Percentiles rank a stretch among this genome's conserved stretches.
phyloP scores from a whole-genome alignment of 805 yeast genomes.

The Candida qinlingensis region DNA sequence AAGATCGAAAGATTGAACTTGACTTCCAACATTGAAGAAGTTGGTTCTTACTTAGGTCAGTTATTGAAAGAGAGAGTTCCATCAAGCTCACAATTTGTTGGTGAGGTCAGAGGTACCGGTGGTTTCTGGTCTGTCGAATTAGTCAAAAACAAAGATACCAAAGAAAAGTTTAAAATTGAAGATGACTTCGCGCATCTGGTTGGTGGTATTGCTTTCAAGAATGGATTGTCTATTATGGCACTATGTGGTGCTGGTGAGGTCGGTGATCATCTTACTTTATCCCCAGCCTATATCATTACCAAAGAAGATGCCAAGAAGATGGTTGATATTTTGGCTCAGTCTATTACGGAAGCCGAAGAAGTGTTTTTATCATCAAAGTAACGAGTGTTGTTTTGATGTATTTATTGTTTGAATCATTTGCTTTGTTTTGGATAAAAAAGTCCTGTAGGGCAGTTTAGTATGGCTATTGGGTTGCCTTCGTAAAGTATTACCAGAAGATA shows the following conservation, averaged over 20 bases:
- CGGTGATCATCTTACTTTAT: constrained; percentile 37
- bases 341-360: constrained; percentile 6
- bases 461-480: no score
- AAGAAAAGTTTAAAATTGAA: constrained; percentile 33
- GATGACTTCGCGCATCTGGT: constrained; percentile 24
- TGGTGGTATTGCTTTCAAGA: constrained; percentile 27
- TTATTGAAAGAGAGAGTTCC: constrained; percentile 22
- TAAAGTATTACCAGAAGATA: no score
- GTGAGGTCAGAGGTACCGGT: constrained; percentile 46
- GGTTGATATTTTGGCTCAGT: constrained; percentile 19
- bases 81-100: constrained; percentile 26
- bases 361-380: background rate
- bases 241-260: constrained; percentile 30
- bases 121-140: constrained; percentile 46
- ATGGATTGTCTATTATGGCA: constrained; percentile 36
- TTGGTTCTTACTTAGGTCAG: constrained; percentile 37
- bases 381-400: no score
- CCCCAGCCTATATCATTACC: constrained; percentile 36
- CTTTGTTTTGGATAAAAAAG: no score
- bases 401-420: no score
- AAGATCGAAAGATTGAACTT: constrained; percentile 28
- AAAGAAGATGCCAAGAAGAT: constrained; percentile 31
- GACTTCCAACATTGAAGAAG: constrained; percentile 32
- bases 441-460: no score
- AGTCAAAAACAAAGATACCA: constrained; percentile 38